Conservation (phyloP, 2,329 filamentous ascomycete genomes). For the Cercospora sojina region DNA sequence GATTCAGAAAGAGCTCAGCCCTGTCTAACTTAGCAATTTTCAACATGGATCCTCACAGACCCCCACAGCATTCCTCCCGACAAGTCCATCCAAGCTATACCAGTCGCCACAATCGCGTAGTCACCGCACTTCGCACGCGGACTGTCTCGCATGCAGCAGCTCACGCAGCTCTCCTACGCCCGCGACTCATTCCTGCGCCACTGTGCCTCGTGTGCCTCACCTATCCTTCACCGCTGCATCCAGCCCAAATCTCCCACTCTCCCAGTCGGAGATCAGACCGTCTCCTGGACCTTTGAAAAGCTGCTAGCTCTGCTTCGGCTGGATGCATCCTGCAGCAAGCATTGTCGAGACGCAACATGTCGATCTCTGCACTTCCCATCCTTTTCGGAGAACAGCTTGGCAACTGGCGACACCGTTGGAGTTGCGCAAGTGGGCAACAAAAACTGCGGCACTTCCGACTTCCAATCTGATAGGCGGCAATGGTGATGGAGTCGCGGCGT, state of each 20-base stretch:
- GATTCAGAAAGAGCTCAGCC: neutral
- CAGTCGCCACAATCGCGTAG: neutral
- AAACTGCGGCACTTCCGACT: neutral
- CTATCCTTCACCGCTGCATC: neutral
- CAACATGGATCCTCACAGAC: neutral
- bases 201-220: neutral
- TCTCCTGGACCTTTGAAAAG: neutral
- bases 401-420: neutral
- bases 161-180: neutral
- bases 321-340: neutral
- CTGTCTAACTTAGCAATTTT: neutral
- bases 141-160: neutral
- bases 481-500: neutral
- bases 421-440: neutral
- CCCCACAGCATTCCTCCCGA: neutral
- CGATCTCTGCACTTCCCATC: neutral
- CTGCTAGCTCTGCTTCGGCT: neutral
- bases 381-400: neutral
- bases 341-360: neutral
- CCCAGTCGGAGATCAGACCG: neutral
- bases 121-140: neutral
- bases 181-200: no score
- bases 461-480: neutral
- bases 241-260: neutral
- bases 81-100: neutral